Percentiles rank a stretch among this genome's conserved stretches.
Evolutionary conservation across 2,329 filamentous ascomycete genomes (phyloP).

Genomic region (Ascochyta fabae): DNA sequence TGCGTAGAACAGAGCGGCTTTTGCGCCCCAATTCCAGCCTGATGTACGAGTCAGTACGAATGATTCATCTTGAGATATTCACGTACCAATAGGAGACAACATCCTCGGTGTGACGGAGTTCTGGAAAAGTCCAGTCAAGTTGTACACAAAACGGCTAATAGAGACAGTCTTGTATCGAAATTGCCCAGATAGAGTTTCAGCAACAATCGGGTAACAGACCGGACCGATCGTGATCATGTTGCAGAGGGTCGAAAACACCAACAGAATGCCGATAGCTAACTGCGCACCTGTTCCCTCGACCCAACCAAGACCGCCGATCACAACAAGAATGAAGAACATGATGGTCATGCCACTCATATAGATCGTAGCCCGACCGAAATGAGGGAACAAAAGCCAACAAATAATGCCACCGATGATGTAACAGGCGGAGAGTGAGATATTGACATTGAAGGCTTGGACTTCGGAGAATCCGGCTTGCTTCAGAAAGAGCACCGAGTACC

Average conservation of each 20-base stretch:
- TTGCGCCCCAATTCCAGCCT: neutral
- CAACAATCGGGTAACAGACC: conserved; percentile 1
- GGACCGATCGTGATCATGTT: conserved; percentile 5
- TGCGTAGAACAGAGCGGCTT: neutral
- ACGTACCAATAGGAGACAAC: neutral
- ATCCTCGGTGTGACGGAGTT: conserved; percentile 5
- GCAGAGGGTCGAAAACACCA: neutral
- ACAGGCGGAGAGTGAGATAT: neutral
- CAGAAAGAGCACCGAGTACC: neutral
- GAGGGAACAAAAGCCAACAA: conserved; percentile 2
- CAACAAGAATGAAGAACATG: conserved; percentile 1
- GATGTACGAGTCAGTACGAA: neutral
- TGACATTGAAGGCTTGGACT: conserved; percentile 3
- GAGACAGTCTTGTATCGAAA: neutral
- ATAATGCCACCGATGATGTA: conserved; percentile 4
- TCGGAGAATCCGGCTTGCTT: neutral
- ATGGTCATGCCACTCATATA: neutral
- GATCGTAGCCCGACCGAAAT: neutral
- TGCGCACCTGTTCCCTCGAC: neutral
- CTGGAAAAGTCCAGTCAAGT: neutral
- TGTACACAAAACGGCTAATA: conserved; percentile 1
- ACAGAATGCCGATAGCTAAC: neutral
- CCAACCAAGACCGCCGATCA: neutral
- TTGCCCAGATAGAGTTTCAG: neutral
- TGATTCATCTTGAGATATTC: fast-evolving